A percentile compares a stretch with the other conserved stretches of the same genome.
These are phyloP conservation scores for Isatis lusitanica DNA, from an alignment of 441 rosid genomes.

Conservation along the genomic window DNA sequence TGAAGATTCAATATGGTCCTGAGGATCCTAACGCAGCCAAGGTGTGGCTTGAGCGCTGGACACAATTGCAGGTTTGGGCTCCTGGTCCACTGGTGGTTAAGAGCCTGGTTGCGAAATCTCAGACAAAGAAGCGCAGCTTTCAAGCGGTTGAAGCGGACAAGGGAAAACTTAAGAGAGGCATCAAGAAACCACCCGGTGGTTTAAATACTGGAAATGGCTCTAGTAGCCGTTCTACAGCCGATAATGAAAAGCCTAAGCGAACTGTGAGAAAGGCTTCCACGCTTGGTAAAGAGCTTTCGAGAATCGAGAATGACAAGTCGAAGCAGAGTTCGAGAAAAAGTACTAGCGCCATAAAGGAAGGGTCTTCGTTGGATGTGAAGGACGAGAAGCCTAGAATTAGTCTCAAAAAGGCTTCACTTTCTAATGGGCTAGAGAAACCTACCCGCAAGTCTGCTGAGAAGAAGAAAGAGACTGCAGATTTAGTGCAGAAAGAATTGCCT, in stretches of 20 bases:
- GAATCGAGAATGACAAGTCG: slow-evolving; percentile 48
- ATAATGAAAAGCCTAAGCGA: slow-evolving; percentile 52
- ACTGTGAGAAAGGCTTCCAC: slow-evolving; percentile 50
- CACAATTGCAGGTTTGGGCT: slow-evolving; percentile 59
- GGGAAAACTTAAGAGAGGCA: slow-evolving; percentile 49
- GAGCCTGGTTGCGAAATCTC: slow-evolving; percentile 37
- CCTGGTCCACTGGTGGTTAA: slow-evolving; percentile 44
- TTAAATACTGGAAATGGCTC: slow-evolving; percentile 42
- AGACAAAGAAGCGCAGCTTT: slow-evolving; percentile 41
- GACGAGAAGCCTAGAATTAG: slow-evolving; percentile 48
- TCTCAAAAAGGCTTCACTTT: slow-evolving; percentile 39
- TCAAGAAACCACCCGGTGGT: slow-evolving; percentile 30
- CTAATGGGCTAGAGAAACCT: slow-evolving; percentile 41
- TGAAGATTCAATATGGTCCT: slow-evolving; percentile 48
- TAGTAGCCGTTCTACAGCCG: slow-evolving; percentile 39
- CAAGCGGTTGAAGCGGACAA: slow-evolving; percentile 42
- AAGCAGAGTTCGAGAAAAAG: slow-evolving; percentile 52
- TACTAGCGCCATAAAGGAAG: slow-evolving; percentile 48
- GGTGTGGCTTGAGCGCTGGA: slow-evolving; percentile 86
- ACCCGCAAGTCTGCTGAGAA: slow-evolving; percentile 40
- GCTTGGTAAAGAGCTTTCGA: slow-evolving; percentile 47
- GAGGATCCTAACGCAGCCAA: slow-evolving; percentile 63
- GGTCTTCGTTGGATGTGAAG: slow-evolving; percentile 40
- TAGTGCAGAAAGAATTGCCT: slow-evolving; percentile 28
- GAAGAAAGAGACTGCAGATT: slow-evolving; percentile 29